phyloP scores from a whole-genome alignment of 176 grass and related monocot genomes.

The Metroxylon sagu region DNA sequence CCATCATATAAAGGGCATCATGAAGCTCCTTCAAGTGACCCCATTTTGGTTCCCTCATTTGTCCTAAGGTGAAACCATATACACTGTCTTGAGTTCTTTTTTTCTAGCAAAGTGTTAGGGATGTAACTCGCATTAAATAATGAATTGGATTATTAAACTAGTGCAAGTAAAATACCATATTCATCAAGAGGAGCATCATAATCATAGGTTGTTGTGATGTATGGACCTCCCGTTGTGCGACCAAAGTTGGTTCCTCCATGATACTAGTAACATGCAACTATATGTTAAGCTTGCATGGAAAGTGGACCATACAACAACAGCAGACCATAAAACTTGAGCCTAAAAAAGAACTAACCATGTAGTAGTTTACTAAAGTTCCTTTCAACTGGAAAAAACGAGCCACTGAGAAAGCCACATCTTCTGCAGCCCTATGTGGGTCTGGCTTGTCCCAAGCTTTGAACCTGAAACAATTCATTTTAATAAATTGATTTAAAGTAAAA shows the following conservation, averaged over 20 bases:
- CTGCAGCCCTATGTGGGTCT: slow-evolving; percentile 41
- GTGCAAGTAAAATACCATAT: slow-evolving; percentile 38
- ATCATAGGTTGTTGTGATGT: slow-evolving; percentile 78
- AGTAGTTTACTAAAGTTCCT: slow-evolving; percentile 65
- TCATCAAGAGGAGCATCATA: slow-evolving; percentile 90
- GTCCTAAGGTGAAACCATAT: slow-evolving; percentile 10
- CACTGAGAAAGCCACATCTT: slow-evolving; percentile 55
- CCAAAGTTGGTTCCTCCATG: slow-evolving; percentile 91
- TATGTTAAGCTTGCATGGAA: no score
- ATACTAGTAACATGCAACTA: slow-evolving; percentile 27
- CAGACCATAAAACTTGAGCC: no score
- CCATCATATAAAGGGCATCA: slow-evolving; percentile 37
- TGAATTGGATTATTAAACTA: neutral
- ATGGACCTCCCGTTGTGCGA: slow-evolving; percentile 55
- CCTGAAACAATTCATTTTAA: slow-evolving; percentile 15
- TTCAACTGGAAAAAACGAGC: slow-evolving; percentile 78
- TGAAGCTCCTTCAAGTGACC: slow-evolving; percentile 80
- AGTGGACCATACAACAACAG: no score
- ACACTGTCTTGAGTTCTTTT: no score
- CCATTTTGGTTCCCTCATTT: slow-evolving; percentile 69
- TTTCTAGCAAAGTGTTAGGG: no score
- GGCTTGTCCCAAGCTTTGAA: slow-evolving; percentile 79
- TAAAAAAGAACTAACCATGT: slow-evolving; percentile 39
- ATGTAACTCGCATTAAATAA: no score
- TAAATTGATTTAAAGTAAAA: neutral